phyloP scores from a whole-genome alignment of 2,329 filamentous ascomycete species.

The Diaporthe helianthi region DNA sequence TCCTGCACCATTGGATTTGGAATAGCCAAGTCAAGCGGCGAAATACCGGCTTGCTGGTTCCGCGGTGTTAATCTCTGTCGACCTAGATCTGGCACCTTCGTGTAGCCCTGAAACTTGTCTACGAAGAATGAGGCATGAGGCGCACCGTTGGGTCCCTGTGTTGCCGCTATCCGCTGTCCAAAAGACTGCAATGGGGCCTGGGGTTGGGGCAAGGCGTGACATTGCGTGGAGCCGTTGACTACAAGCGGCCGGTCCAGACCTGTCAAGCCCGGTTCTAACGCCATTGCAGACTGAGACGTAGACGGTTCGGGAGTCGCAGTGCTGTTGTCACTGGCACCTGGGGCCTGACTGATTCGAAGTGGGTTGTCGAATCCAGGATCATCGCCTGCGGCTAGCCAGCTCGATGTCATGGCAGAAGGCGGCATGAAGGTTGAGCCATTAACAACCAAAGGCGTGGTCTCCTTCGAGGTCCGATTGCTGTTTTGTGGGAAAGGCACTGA shows the following conservation, averaged over 20 bases:
- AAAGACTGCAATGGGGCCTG: slow-evolving; percentile 39
- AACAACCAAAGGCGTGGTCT: slow-evolving; percentile 49
- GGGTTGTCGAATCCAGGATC: slow-evolving; percentile 46
- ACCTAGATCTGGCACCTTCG: slow-evolving; percentile 44
- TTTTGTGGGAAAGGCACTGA: slow-evolving; percentile 48
- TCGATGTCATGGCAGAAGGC: slow-evolving; percentile 38
- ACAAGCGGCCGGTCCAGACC: slow-evolving; percentile 56
- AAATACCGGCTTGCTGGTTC: slow-evolving; percentile 57
- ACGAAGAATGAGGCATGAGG: slow-evolving; percentile 40
- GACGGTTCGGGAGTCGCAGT: slow-evolving; percentile 37
- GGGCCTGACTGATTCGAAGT: slow-evolving; percentile 46
- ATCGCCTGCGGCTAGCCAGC: slow-evolving; percentile 42
- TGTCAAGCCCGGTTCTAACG: slow-evolving; percentile 39
- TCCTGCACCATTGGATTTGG: slow-evolving; percentile 53
- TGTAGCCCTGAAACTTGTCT: slow-evolving; percentile 41
- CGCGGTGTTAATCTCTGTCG: slow-evolving; percentile 49
- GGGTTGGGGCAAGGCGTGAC: slow-evolving; percentile 33
- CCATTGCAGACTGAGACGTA: slow-evolving; percentile 36
- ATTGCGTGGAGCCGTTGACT: slow-evolving; percentile 54
- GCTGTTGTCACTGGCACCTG: slow-evolving; percentile 36
- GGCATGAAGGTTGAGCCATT: slow-evolving; percentile 49
- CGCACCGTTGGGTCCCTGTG: slow-evolving; percentile 37
- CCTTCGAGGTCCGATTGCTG: slow-evolving; percentile 44
- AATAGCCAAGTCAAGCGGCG: slow-evolving; percentile 63
- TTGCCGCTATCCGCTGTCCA: slow-evolving; percentile 42